phyloP scores from a whole-genome alignment of 805 yeast species.

The Sugiyamaella smithiae region DNA sequence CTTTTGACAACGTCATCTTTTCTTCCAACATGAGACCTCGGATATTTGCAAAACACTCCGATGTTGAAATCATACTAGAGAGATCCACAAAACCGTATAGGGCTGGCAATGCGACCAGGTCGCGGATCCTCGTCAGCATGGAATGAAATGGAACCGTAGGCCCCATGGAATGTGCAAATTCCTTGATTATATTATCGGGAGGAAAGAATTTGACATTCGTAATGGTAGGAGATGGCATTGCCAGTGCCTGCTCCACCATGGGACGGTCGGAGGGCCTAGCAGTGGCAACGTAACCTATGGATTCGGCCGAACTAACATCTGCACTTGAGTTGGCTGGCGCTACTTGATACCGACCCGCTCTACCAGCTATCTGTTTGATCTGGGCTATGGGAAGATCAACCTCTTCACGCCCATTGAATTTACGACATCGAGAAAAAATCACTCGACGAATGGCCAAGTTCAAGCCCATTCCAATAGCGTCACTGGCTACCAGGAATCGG shows the following conservation, averaged over 20 bases:
- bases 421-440: slow-evolving; percentile 63
- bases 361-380: slow-evolving; percentile 89
- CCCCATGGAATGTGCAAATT: slow-evolving; percentile 61
- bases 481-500: slow-evolving; percentile 89
- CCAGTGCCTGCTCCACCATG: slow-evolving; percentile 47
- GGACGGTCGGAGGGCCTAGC: slow-evolving; percentile 44
- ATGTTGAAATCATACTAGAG: slow-evolving; percentile 39
- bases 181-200: slow-evolving; percentile 64
- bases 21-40: slow-evolving; percentile 51
- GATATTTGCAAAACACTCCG: slow-evolving; percentile 45
- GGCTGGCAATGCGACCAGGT: slow-evolving; percentile 35
- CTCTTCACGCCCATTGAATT: slow-evolving; percentile 64
- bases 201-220: slow-evolving; percentile 77
- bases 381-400: slow-evolving; percentile 56
- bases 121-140: slow-evolving; percentile 46
- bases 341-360: slow-evolving; percentile 81
- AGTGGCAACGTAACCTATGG: slow-evolving; percentile 55
- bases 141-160: slow-evolving; percentile 45
- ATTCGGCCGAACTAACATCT: slow-evolving; percentile 15
- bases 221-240: slow-evolving; percentile 50
- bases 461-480: slow-evolving; percentile 97
- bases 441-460: slow-evolving; percentile 81
- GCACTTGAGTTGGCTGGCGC: slow-evolving; percentile 23
- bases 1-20: slow-evolving; percentile 54
- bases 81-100: slow-evolving; percentile 41